Evolutionary conservation across 345 rosid species (phyloP).

Genomic region (Durio zibethinus): DNA sequence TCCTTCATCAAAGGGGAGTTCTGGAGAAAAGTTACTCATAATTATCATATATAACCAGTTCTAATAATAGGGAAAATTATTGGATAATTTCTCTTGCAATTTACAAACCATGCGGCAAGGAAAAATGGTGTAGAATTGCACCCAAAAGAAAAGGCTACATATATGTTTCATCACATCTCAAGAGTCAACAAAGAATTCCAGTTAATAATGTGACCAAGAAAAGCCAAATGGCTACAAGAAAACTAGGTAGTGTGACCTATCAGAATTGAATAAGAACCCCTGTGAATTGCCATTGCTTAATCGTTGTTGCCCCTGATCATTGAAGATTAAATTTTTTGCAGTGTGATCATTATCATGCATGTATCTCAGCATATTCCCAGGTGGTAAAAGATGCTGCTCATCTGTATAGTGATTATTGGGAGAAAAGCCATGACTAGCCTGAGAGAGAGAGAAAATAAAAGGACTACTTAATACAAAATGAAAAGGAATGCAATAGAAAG

Average conservation of each 20-base stretch:
- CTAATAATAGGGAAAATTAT: background rate
- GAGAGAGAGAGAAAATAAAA: slow-evolving; percentile 20
- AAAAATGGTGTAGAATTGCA: background rate
- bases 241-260: slow-evolving; percentile 31
- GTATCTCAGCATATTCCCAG: slow-evolving; percentile 25
- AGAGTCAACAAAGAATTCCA: background rate
- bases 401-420: slow-evolving; percentile 25
- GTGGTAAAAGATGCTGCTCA: slow-evolving; percentile 23
- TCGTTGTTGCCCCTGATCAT: slow-evolving; percentile 24
- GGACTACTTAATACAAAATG: background rate
- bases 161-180: slow-evolving; percentile 10
- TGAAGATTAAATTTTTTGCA: slow-evolving; percentile 17
- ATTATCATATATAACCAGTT: background rate
- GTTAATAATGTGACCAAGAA: background rate
- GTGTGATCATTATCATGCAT: slow-evolving; percentile 21
- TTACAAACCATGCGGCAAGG: background rate
- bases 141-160: background rate
- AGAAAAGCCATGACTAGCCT: slow-evolving; percentile 34
- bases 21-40: background rate
- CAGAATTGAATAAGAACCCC: slow-evolving; percentile 27
- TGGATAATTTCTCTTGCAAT: background rate
- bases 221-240: background rate
- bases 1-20: background rate
- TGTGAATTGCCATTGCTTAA: slow-evolving; percentile 22
- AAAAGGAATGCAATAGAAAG: background rate